Percentiles rank a stretch among this genome's conserved stretches.
Evolutionary conservation across 345 rosid genomes (phyloP).

Genomic region (Arabis hirsuta): DNA sequence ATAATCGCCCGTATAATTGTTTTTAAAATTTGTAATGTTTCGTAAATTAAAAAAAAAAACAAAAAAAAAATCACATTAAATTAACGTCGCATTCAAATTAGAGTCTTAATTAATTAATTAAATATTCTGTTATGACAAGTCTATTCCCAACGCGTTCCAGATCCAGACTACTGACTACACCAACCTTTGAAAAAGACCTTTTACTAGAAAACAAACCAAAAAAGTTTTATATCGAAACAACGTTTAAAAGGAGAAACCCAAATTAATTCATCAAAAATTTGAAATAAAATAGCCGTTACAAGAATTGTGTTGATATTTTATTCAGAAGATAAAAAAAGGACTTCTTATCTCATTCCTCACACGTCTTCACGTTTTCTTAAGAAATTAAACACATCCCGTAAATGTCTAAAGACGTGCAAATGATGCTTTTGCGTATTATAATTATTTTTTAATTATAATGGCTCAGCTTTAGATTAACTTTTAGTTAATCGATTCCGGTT

Average conservation of each 20-base stretch:
- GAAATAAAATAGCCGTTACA: slow-evolving; percentile 38
- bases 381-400: slow-evolving; percentile 15
- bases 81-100: too few species aligned
- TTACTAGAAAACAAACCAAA: background rate
- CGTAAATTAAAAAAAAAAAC: too few species aligned
- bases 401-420: slow-evolving; percentile 38
- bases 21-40: too few species aligned
- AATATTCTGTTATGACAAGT: too few species aligned
- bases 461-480: slow-evolving; percentile 17
- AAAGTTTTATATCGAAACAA: background rate
- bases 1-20: too few species aligned
- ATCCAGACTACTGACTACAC: too few species aligned
- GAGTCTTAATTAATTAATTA: too few species aligned
- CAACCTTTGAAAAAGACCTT: background rate
- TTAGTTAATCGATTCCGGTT: slow-evolving; percentile 1
- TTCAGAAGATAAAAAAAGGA: background rate
- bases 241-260: background rate
- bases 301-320: slow-evolving; percentile 1
- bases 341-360: background rate
- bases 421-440: slow-evolving; percentile 10
- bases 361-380: slow-evolving; percentile 40
- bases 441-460: background rate
- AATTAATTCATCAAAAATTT: background rate
- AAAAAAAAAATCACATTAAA: too few species aligned
- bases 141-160: too few species aligned